Base-by-base conservation (phyloP, 2,329 filamentous ascomycete species). In the Falciphora oryzae region DNA sequence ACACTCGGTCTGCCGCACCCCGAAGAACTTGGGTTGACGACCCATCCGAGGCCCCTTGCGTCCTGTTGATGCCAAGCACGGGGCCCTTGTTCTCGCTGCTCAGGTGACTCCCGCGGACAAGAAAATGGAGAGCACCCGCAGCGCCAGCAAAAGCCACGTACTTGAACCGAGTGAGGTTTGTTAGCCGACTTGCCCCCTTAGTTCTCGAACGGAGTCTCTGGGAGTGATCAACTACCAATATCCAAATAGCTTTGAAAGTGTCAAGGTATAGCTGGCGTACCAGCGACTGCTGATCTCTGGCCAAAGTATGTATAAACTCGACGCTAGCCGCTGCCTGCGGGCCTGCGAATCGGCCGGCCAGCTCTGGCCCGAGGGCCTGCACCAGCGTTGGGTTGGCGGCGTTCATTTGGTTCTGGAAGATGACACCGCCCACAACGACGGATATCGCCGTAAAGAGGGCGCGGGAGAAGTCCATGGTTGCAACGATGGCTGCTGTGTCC, bases 371-470 rank as follows among this genome's bases (percentile, higher is more conserved):
- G 22, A 60, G 14, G 27, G 27, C 22, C 14, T 25, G 28, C 1
- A 35, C 58, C 28, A 60, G 29, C 0, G 27, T 7, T 13, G 29
- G 18, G 58, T 60, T 60, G 27, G 58, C 29, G 60, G 78, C 79
- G 68, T 85, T 76, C 86, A 92, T 91, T 66, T 83, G 78, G 73
- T 93, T 93, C 75, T 92, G 88, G 77, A 93, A 93, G 53, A 93
- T 83, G 59, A 92, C 89, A n/a, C 89, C 87, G 29, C 91, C 91
- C 56, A 93, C 80, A 1, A 92, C 89, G 63, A 92, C 83, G 0
- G 86, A 87, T 27, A 88, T 83, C 2, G 87, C 83, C 0, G 87
- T 90, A 13, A 86, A 87, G 3, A 93, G 77, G 69, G 90, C 89
- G 27, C 90, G 85, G 10, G 88, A 80, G 72, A 91, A 90, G 11